Evolutionary conservation across 441 rosid species (phyloP), one percentile per base, ranked within the genome.

Genomic region (Gossypium gossypioides): DNA sequence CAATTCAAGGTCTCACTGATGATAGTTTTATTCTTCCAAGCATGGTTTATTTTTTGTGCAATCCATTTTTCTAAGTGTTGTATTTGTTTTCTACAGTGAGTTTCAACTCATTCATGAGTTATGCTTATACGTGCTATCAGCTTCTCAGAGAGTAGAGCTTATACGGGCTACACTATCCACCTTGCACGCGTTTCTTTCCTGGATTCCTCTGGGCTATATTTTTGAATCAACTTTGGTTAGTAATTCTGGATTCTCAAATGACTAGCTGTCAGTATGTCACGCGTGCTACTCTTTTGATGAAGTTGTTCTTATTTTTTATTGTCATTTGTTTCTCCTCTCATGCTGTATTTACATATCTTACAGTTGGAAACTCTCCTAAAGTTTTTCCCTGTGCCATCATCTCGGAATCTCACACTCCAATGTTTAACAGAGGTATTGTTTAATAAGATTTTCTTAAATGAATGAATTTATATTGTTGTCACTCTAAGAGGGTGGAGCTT

Each of bases 181-280:
- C 4, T 78, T 96, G 82, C 99, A 91, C 85, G 99, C 99, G 72
- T 96, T 91, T 80, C 98, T 96, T 77, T 96, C 99, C 3, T 90
- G 99, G 99, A 96, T 96, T 71, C 99, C 97, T 1, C 73, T 93
- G 84, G 99, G 97, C 80, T 96, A 96, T 82, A 96, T 96, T 75
- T 96, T 96, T 85, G 98, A 96, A 80, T 96, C 99, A 64, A 90
- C 97, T 51, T 74, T 93, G 96, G 98, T 93, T 86, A 54, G 6
- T 63, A 19, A 22, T 67, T 71, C 2, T 32, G 67, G 72, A 27
- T 71, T 75, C 15, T 29, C 21, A 40, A 61, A 51, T 29, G 63
- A 34, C 64, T 8, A 56, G 34, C 27, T 72, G 19, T 65, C 42
- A 27, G 27, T 18, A 55, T 15, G 56, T 27, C 21, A 13, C 1